Conservation (phyloP, 192 early-diverging fungal genomes). For the Dimargaris cristalligena region DNA sequence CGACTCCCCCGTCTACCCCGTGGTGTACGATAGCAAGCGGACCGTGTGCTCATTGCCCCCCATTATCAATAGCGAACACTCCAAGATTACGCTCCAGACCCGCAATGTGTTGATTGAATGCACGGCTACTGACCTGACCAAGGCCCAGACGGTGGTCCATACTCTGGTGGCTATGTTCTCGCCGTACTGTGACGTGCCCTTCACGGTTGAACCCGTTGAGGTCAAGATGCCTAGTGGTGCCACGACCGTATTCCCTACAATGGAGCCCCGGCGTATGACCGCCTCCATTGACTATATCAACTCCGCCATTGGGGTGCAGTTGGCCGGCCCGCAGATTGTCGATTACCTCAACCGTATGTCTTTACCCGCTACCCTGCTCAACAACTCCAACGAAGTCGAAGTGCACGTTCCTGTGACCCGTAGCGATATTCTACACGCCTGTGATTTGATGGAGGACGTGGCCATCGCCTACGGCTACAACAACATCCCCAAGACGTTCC, state of each 20-base stretch:
- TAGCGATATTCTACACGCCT: constrained; percentile 87
- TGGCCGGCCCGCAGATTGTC: constrained; percentile 51
- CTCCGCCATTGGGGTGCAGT: constrained; percentile 55
- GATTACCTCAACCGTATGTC: constrained; percentile 75
- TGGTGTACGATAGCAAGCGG: constrained; percentile 71
- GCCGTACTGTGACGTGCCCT: constrained; percentile 74
- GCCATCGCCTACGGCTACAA: constrained; percentile 96
- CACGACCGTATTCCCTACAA: constrained; percentile 48
- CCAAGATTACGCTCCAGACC: constrained; percentile 87
- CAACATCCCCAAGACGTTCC: constrained; percentile 67
- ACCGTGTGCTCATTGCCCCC: constrained; percentile 88
- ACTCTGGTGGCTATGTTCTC: constrained; percentile 94
- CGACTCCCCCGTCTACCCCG: constrained; percentile 75
- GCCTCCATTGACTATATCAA: constrained; percentile 83
- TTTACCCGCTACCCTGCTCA: constrained; percentile 34
- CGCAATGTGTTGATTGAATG: constrained; percentile 97
- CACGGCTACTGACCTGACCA: constrained; percentile 91
- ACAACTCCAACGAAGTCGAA: constrained; percentile 35
- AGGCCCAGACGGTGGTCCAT: constrained; percentile 85
- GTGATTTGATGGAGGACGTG: constrained; percentile 96
- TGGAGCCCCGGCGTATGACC: constrained; percentile 44
- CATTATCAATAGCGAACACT: constrained; percentile 97
- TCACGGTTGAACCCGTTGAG: constrained; percentile 89
- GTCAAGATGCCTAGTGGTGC: constrained; percentile 71
- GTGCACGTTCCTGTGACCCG: constrained; percentile 81